phyloP scores from a whole-genome alignment of 345 rosid species.

The Salix exigua region DNA sequence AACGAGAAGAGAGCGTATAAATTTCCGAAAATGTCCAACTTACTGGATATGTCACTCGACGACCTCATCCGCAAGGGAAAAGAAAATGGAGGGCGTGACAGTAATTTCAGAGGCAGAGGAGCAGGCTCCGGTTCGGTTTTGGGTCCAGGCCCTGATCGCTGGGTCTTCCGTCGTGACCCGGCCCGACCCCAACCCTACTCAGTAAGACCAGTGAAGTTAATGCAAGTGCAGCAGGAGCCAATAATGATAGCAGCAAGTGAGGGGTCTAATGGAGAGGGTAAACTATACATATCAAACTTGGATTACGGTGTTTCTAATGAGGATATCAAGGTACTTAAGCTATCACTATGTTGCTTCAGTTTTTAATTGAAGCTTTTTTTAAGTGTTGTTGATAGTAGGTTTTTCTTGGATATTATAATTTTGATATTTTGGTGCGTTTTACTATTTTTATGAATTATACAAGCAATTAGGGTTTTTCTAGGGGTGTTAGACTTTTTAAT shows the following conservation, averaged over 20 bases:
- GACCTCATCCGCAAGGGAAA: constrained; percentile 4
- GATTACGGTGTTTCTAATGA: constrained; percentile 16
- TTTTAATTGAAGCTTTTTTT: neutral
- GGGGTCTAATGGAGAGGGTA: neutral
- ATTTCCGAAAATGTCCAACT: neutral
- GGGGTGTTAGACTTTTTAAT: neutral
- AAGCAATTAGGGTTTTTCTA: neutral
- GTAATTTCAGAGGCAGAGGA: neutral
- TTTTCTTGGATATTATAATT: neutral
- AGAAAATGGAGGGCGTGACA: neutral
- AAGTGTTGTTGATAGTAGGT: neutral
- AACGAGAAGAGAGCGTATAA: neutral
- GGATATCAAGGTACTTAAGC: constrained; percentile 16
- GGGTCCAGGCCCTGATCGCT: constrained; percentile 10
- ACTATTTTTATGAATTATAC: neutral
- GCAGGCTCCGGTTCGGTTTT: neutral
- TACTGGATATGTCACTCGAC: constrained; percentile 18
- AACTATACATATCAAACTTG: constrained; percentile 19
- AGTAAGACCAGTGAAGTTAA: neutral
- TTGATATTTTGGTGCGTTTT: neutral
- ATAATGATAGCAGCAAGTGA: neutral
- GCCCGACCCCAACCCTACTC: constrained; percentile 3
- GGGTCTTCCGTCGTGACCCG: neutral
- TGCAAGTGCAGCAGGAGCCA: neutral
- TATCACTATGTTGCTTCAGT: too few relatives aligned